Conservation (phyloP, 1,284 basidiomycete genomes). For the Vanrija sp. region DNA sequence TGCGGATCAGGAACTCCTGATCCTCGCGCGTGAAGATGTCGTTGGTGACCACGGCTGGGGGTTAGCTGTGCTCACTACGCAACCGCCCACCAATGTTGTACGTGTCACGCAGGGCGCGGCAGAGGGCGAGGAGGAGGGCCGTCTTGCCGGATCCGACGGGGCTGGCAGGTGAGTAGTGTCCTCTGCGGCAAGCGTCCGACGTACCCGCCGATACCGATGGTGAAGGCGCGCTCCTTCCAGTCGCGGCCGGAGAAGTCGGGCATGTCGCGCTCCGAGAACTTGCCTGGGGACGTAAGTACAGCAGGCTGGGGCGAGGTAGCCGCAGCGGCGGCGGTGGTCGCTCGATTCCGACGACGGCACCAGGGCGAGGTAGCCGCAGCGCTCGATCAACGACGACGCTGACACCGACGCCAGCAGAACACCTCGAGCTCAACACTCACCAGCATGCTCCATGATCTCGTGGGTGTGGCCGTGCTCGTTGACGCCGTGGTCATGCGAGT, state of each 20-base stretch:
- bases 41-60: slow-evolving; percentile 82
- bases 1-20: slow-evolving; percentile 92
- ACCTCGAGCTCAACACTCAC: slow-evolving; percentile 50
- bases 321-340: neutral
- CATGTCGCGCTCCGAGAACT: slow-evolving; percentile 85
- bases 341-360: no score
- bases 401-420: neutral
- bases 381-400: no score
- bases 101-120: slow-evolving; percentile 71
- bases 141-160: slow-evolving; percentile 98
- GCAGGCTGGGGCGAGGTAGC: neutral
- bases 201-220: slow-evolving; percentile 93
- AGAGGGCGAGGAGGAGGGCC: slow-evolving; percentile 88
- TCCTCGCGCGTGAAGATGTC: slow-evolving; percentile 98
- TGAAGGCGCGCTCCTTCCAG: slow-evolving; percentile 92
- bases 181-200: slow-evolving; percentile 23
- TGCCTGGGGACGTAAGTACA: slow-evolving; percentile 58
- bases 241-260: slow-evolving; percentile 81
- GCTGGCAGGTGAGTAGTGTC: slow-evolving; percentile 47
- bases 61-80: neutral
- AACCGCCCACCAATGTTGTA: slow-evolving; percentile 78
- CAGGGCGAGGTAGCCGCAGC: no score
- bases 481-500: slow-evolving; percentile 25
- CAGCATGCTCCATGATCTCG: slow-evolving; percentile 81
- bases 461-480: slow-evolving; percentile 84